Conservation (phyloP, 1,284 basidiomycete genomes). For the Ceratobasidium sp. region DNA sequence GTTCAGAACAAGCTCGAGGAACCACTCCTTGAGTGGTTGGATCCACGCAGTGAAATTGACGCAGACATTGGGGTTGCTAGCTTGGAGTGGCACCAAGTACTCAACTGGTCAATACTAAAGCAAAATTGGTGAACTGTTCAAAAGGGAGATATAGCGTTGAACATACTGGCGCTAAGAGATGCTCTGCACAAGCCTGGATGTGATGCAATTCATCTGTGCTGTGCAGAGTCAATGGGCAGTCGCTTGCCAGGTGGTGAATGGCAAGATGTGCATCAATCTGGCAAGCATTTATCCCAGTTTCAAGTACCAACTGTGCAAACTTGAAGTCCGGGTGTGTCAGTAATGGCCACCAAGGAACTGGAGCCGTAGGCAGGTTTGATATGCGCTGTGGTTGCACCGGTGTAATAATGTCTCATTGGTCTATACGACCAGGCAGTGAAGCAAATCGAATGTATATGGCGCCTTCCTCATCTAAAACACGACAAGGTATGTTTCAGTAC, state of each 20-base stretch:
- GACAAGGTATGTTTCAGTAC: too few species aligned
- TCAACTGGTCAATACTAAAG: not conserved
- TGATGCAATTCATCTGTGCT: not conserved
- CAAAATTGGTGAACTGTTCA: not conserved
- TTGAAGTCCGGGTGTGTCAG: constrained; percentile 1
- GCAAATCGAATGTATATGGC: too few species aligned
- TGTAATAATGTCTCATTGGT: not conserved
- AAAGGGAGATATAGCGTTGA: not conserved
- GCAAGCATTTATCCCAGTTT: not conserved
- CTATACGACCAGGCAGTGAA: not conserved
- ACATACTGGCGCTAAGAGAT: not conserved
- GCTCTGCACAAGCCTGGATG: not conserved
- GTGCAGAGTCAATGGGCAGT: not conserved
- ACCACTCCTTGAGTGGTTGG: not conserved
- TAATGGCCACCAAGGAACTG: constrained; percentile 1
- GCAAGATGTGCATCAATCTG: not conserved
- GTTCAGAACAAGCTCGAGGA: not conserved
- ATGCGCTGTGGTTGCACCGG: not conserved
- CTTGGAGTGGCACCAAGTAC: not conserved
- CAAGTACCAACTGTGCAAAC: not conserved
- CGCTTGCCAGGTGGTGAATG: not conserved
- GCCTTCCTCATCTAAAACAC: too few species aligned
- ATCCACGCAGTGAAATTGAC: constrained; percentile 6
- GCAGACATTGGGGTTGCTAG: not conserved
- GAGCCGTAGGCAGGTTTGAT: not conserved